phyloP scores from a whole-genome alignment of 2,329 filamentous ascomycete genomes.

The Curvularia eragrostidis region DNA sequence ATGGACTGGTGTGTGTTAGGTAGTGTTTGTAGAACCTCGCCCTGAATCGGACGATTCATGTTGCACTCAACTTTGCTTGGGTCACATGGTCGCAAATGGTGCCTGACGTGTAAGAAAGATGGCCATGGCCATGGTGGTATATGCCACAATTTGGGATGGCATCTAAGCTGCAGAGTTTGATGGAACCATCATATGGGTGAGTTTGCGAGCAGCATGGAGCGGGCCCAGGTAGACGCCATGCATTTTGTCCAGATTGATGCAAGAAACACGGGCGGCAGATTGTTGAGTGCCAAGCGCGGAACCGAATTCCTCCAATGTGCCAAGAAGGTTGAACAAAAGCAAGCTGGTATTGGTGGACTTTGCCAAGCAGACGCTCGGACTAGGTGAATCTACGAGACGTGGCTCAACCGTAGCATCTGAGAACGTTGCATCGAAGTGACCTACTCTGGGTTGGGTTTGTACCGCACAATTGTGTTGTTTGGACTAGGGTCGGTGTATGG shows the following conservation, averaged over 20 bases:
- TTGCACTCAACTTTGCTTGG: background rate
- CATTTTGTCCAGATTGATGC: constrained; percentile 15
- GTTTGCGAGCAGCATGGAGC: background rate
- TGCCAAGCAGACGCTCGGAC: constrained; percentile 20
- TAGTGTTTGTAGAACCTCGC: background rate
- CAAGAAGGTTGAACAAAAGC: constrained; percentile 22
- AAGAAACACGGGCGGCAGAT: constrained; percentile 6
- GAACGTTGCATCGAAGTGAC: constrained; percentile 1
- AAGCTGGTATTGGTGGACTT: constrained; percentile 13
- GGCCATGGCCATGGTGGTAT: background rate
- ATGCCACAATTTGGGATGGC: background rate
- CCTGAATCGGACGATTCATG: background rate
- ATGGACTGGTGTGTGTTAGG: constrained; percentile 1
- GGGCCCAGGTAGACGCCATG: background rate
- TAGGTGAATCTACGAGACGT: constrained; percentile 5
- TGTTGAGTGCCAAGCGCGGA: constrained; percentile 33
- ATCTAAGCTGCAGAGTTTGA: background rate
- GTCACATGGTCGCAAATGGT: background rate
- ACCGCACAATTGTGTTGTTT: background rate
- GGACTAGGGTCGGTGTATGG: background rate
- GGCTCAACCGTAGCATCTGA: background rate
- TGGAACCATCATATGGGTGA: background rate
- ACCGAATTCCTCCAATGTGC: constrained; percentile 26
- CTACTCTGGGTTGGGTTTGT: background rate
- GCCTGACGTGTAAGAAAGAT: background rate